A percentile compares a stretch with the other conserved stretches of the same genome.
Evolutionary conservation across 768 basidiomycete species (phyloP).

Genomic region (Daedaleopsis sinensis): DNA sequence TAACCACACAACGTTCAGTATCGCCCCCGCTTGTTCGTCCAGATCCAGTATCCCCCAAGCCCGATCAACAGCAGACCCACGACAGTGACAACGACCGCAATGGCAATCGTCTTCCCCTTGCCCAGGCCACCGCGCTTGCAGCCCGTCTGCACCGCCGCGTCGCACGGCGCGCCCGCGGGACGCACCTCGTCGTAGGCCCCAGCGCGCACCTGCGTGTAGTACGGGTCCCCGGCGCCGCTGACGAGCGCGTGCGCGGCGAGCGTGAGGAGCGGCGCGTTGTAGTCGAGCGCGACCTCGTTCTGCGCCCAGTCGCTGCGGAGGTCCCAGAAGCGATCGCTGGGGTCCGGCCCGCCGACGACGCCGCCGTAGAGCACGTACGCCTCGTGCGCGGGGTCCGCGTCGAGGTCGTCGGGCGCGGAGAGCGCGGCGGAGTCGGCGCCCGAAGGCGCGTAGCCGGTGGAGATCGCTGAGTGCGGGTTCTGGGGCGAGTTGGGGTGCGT

Average conservation of each 20-base stretch:
- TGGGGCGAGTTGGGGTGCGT: slow-evolving; percentile 86
- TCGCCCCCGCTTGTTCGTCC: background rate
- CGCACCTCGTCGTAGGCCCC: slow-evolving; percentile 65
- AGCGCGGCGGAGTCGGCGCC: slow-evolving; percentile 65
- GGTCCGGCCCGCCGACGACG: slow-evolving; percentile 85
- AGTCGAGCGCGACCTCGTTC: slow-evolving; percentile 87
- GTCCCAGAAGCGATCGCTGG: slow-evolving; percentile 76
- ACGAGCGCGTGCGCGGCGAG: slow-evolving; percentile 79
- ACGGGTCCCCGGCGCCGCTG: slow-evolving; percentile 72
- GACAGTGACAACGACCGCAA: slow-evolving; percentile 66
- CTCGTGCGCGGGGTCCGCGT: slow-evolving; percentile 65
- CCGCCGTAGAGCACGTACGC: slow-evolving; percentile 85
- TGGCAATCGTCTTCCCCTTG: slow-evolving; percentile 63
- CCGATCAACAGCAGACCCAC: slow-evolving; percentile 62
- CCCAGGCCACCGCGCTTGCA: slow-evolving; percentile 54
- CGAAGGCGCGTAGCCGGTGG: slow-evolving; percentile 68
- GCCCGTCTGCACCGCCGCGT: slow-evolving; percentile 61
- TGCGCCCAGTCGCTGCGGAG: slow-evolving; percentile 89
- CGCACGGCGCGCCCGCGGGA: slow-evolving; percentile 78
- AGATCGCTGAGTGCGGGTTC: slow-evolving; percentile 90
- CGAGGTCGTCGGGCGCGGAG: slow-evolving; percentile 52
- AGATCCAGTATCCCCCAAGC: slow-evolving; percentile 33
- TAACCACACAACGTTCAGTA: no score
- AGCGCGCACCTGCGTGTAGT: slow-evolving; percentile 68
- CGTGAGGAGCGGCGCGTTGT: slow-evolving; percentile 88